These are phyloP conservation scores for Trichoderma sp. DNA, from an alignment of 2,329 filamentous ascomycete species.

Conservation along the genomic window DNA sequence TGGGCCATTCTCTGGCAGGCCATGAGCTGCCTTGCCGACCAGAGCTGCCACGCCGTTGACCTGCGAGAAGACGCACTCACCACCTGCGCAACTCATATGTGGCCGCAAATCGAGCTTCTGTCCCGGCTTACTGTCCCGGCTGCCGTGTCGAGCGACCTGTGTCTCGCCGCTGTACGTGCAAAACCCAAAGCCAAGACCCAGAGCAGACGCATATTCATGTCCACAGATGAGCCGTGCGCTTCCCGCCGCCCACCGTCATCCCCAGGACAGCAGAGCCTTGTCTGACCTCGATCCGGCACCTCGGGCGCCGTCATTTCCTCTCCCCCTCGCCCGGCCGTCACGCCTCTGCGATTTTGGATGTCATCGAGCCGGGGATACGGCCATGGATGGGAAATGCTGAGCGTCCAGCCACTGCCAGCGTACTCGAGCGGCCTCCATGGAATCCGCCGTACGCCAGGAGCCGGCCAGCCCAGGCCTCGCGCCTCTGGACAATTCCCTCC, in stretches of 20 bases:
- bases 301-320: background rate
- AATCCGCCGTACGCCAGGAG: conserved; percentile 24
- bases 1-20: conserved; percentile 12
- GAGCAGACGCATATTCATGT: background rate
- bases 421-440: conserved; percentile 28
- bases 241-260: conserved; percentile 1
- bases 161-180: background rate
- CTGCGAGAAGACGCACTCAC: conserved; percentile 10
- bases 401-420: conserved; percentile 25
- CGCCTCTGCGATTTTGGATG: conserved; percentile 21
- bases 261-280: conserved; percentile 19
- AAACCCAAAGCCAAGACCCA: background rate
- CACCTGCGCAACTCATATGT: conserved; percentile 10
- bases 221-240: background rate
- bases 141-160: background rate
- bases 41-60: conserved; percentile 1
- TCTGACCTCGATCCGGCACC: conserved; percentile 17
- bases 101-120: background rate
- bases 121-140: background rate
- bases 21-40: conserved; percentile 6
- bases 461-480: conserved; percentile 16
- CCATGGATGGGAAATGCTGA: conserved; percentile 28
- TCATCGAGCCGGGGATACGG: conserved; percentile 3
- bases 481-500: conserved; percentile 3
- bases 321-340: background rate